Evolutionary conservation across 257 asterid species (phyloP), one percentile per base, ranked within the genome.

Genomic region (Fraxinus americana): DNA sequence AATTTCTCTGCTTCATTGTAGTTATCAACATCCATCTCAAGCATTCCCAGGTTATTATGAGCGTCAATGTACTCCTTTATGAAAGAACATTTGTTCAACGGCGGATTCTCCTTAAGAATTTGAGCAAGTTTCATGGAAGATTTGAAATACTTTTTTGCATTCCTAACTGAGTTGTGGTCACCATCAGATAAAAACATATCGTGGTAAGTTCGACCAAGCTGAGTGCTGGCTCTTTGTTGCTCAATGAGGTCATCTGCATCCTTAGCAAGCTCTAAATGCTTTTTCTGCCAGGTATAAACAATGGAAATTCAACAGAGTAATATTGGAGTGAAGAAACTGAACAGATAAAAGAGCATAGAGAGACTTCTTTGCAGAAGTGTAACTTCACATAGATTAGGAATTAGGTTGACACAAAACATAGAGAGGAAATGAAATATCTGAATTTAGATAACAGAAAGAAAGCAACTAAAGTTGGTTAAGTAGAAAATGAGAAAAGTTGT

Each of bases 151-250:
- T 88, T 92, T 81, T 91, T 91, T 73, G 96, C 96, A 80, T 87
- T 89, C 57, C 90, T 85, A 66, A 92, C 81, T 5, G 99, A 86
- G 29, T 29, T 52, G 70, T 91, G 97, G 85, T 96, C 98, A 81
- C 91, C 90, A 3, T 93, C 94, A 3, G 97, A 93, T 79, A 91
- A 7, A 84, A 96, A 96, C 77, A 93, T 82, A 84, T 96, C 98
- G 85, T 96, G 94, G 80, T 93, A 96, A 61, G 97, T 90, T 79
- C 99, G 90, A 70, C 99, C 99, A 32, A 96, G 98, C 87, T 96
- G 99, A 39, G 99, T 96, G 81, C 89, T 85, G 23, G 98, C 98
- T 87, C 99, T 88, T 85, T 93, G 98, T 86, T 96, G 97, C 89
- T 96, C 98, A 82, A 87, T 43, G 19, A 96, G 83, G 81, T 96